Conservation (phyloP, 1,284 basidiomycete genomes). For the Entoloma clypeatum region DNA sequence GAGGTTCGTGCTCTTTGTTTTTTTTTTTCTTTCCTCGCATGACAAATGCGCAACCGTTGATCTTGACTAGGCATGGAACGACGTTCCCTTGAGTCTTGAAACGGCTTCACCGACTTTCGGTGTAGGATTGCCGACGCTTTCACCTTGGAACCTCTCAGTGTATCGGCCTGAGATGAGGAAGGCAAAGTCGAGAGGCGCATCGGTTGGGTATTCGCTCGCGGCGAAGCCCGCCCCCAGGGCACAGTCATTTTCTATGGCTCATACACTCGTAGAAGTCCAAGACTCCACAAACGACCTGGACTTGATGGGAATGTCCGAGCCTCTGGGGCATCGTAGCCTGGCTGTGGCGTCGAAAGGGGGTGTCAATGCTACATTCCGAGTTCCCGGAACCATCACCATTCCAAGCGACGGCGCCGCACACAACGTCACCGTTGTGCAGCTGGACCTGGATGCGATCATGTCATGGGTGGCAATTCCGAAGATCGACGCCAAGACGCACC, state of each 20-base stretch:
- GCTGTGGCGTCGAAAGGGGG: conserved; percentile 4
- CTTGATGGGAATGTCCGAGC: too few species aligned
- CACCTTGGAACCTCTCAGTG: too few species aligned
- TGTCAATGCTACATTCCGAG: conserved; percentile 25
- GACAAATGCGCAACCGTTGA: too few species aligned
- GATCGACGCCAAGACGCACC: conserved; percentile 25
- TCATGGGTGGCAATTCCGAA: conserved; percentile 34
- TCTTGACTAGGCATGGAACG: conserved; percentile 26
- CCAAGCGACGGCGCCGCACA: conserved; percentile 27
- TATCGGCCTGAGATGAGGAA: too few species aligned
- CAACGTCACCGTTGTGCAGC: conserved; percentile 29
- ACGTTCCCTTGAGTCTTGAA: conserved; percentile 25
- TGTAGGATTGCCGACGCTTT: conserved; percentile 20
- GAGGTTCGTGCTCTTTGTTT: conserved; percentile 20
- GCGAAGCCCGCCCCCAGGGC: too few species aligned
- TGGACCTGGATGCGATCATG: conserved; percentile 28
- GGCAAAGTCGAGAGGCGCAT: too few species aligned
- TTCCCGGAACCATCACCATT: conserved; percentile 31
- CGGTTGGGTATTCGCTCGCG: too few species aligned
- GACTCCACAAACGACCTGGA: too few species aligned
- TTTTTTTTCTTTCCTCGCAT: neutral
- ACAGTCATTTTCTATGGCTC: too few species aligned
- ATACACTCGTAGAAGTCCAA: too few species aligned
- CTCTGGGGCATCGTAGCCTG: neutral
- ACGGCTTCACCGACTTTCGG: conserved; percentile 25